Conservation (phyloP, 768 basidiomycete species). For the Trichaptum fuscoviolaceum region DNA sequence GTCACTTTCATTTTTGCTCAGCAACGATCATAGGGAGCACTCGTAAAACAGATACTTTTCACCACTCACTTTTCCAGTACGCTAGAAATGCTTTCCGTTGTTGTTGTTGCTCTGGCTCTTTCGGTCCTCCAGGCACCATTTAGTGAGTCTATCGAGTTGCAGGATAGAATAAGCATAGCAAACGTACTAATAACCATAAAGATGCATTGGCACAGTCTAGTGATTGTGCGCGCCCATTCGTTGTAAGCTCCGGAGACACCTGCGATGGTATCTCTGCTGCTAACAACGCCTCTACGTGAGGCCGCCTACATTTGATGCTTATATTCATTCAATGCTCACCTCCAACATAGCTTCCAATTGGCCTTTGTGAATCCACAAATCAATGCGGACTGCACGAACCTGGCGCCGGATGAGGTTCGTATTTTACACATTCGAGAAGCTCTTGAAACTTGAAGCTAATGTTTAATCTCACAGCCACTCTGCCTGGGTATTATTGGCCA, state of each 20-base stretch:
- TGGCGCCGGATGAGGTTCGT: slow-evolving; percentile 43
- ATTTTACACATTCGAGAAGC: background rate
- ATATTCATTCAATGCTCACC: background rate
- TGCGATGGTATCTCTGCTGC: slow-evolving; percentile 50
- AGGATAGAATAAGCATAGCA: background rate
- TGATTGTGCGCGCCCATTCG: slow-evolving; percentile 47
- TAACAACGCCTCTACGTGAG: slow-evolving; percentile 44
- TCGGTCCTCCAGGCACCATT: background rate
- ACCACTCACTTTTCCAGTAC: background rate
- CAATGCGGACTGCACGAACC: slow-evolving; percentile 51
- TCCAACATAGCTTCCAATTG: slow-evolving; percentile 47
- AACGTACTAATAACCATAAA: background rate
- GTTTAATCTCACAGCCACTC: slow-evolving; percentile 25
- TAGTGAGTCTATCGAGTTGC: background rate
- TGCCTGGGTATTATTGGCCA: slow-evolving; percentile 54
- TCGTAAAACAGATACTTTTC: background rate
- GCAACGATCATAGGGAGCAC: background rate
- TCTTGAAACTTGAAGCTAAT: background rate
- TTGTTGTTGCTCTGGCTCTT: background rate
- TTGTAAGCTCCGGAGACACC: slow-evolving; percentile 45
- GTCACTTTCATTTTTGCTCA: background rate
- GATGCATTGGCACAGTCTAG: background rate
- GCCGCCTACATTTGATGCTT: slow-evolving; percentile 6
- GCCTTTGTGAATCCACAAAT: slow-evolving; percentile 46
- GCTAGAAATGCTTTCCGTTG: background rate